These are phyloP conservation scores for Naganishia sp. DNA, from an alignment of 1,284 basidiomycete genomes.

Conservation along the genomic window DNA sequence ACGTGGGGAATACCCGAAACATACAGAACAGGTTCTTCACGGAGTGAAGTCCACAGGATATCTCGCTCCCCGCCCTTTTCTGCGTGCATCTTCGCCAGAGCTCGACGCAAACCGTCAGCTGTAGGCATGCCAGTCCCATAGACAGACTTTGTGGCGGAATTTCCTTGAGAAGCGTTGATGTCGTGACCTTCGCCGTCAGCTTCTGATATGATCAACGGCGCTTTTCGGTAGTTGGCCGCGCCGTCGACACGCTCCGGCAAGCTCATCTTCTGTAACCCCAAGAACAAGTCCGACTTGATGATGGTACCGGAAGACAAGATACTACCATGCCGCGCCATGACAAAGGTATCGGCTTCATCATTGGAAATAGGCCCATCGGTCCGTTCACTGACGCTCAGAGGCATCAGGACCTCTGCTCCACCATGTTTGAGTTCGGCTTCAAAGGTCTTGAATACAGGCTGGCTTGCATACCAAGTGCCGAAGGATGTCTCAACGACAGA, in stretches of 20 bases:
- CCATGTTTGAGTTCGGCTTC: constrained; percentile 85
- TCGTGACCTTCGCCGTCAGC: constrained; percentile 49
- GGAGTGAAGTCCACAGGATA: constrained; percentile 86
- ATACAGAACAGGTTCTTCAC: constrained; percentile 95
- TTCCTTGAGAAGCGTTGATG: constrained; percentile 52
- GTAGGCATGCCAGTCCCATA: constrained; percentile 71
- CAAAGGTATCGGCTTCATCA: constrained; percentile 82
- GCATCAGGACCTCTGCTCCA: constrained; percentile 76
- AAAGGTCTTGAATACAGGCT: constrained; percentile 86
- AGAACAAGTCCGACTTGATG: constrained; percentile 96
- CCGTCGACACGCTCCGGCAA: constrained; percentile 91
- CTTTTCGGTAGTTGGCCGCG: constrained; percentile 83
- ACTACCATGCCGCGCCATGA: constrained; percentile 78
- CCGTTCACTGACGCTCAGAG: constrained; percentile 77
- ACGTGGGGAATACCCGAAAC: constrained; percentile 62
- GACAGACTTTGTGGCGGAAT: constrained; percentile 55
- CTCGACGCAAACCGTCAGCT: constrained; percentile 68
- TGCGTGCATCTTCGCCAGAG: constrained; percentile 77
- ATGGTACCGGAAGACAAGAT: constrained; percentile 75
- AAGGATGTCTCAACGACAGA: constrained; percentile 74
- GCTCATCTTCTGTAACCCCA: constrained; percentile 90
- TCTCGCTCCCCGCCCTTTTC: constrained; percentile 68
- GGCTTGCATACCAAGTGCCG: constrained; percentile 62
- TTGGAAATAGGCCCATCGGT: constrained; percentile 58
- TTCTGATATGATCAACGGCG: constrained; percentile 64